Base-by-base conservation (phyloP, 192 early-diverging fungal genomes). In the Funneliformis geosporum region DNA sequence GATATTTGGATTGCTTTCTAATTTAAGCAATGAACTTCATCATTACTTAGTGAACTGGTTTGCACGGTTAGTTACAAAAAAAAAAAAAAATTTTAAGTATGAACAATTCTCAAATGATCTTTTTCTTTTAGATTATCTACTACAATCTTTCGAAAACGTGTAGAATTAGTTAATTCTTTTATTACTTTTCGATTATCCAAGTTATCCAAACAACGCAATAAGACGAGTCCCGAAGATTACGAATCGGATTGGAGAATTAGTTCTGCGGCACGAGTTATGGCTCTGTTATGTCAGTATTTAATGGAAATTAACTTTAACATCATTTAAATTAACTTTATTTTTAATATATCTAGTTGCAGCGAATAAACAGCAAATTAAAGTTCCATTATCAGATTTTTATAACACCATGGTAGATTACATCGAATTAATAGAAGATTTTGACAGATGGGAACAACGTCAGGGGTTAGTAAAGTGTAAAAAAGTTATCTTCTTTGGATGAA, bases 181-280 rank as follows among this genome's bases (percentile, higher is more conserved):
- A 92, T 96, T 55, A 92, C 92, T 16, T 93, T 91, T 83, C 86
- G 95, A 38, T 85, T 98, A 10, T 86, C 92, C n/a, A 91, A 93
- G 72, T 85, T 98, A 10, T 86, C 92, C n/a, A 91, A 93, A 72
- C 88, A 91, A 75, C 83, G 75, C 3, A 76, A 74, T 8, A 77
- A 81, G 50, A 82, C 86, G 14, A 38, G 25, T 33, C 47, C 43
- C 16, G 27, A 12, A 16, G 84, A 82, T 60, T 96, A 98, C 82
- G 91, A 94, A 82, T 88, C 89, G 16, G 96, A 98, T 82, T 96
- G 96, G 91, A 89, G 91, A 60, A 89, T 96, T 47, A 86, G 87
- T 61, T 90, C 94, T 23, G 96, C 96, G 0, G 91, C 96, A 43
- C 86, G 94, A 27, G 90, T 96, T 38, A 97, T 98, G 97, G 92